These are phyloP conservation scores for Myriosclerotinia duriaeana DNA, from an alignment of 2,329 filamentous ascomycete genomes.

Conservation along the genomic window DNA sequence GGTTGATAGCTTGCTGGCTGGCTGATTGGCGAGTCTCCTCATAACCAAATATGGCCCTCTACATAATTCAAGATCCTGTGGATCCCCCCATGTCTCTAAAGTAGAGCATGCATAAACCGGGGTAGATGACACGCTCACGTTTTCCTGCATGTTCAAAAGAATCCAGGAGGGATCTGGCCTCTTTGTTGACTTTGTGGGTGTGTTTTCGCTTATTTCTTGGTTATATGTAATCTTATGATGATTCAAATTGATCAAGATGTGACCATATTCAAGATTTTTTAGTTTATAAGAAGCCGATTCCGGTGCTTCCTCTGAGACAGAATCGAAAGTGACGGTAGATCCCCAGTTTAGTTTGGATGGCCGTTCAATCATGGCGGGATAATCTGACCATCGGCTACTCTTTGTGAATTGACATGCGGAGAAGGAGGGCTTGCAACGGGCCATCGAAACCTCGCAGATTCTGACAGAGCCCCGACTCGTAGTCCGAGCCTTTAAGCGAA, in stretches of 20 bases:
- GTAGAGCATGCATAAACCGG: too few species aligned
- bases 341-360: not conserved
- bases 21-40: too few species aligned
- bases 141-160: too few species aligned
- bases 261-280: not conserved
- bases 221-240: not conserved
- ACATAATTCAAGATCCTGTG: too few species aligned
- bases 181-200: too few species aligned
- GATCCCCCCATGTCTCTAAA: too few species aligned
- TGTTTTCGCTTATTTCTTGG: too few species aligned
- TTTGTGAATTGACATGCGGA: not conserved
- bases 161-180: too few species aligned
- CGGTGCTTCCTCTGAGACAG: not conserved
- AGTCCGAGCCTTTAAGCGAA: not conserved
- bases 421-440: not conserved
- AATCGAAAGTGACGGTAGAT: not conserved
- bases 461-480: not conserved
- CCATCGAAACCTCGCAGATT: not conserved
- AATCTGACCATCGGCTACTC: not conserved
- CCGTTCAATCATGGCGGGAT: not conserved
- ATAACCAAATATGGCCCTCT: too few species aligned
- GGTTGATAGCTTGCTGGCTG: too few species aligned
- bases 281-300: not conserved
- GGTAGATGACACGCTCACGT: too few species aligned
- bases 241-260: not conserved